These are phyloP conservation scores for Picea abies DNA, from an alignment of 83 land plant species.

Conservation along the genomic window DNA sequence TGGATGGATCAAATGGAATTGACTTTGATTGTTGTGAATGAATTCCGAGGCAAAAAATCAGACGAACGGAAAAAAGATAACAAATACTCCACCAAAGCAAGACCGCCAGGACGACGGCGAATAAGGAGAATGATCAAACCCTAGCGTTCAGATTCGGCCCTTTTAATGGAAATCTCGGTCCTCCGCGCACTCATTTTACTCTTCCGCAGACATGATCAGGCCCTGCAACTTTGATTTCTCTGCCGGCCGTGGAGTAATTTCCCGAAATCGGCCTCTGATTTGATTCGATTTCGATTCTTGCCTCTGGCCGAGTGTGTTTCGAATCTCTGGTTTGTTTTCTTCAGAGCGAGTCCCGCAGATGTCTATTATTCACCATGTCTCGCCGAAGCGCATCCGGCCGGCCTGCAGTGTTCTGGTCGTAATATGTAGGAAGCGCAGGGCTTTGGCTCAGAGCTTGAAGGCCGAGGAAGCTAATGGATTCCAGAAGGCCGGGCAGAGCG, in stretches of 20 bases:
- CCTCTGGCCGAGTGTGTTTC: neutral
- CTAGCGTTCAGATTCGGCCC: conserved; percentile 7
- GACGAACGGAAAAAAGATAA: conserved; percentile 7
- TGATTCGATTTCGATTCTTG: neutral
- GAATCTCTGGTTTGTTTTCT: neutral
- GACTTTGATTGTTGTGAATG: conserved; percentile 23
- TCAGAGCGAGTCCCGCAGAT: neutral
- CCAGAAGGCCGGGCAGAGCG: neutral
- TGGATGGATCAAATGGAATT: conserved; percentile 22
- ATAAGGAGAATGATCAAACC: conserved; percentile 6
- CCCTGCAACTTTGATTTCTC: neutral
- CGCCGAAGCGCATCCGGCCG: conserved; percentile 10
- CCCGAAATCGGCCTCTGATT: neutral
- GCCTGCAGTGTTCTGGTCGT: conserved; percentile 11
- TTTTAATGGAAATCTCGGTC: neutral
- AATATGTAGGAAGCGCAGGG: conserved; percentile 7
- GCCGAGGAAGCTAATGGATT: conserved; percentile 5
- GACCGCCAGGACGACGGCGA: neutral
- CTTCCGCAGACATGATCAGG: neutral
- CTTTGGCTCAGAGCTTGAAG: neutral
- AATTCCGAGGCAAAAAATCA: conserved; percentile 25
- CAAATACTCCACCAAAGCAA: neutral
- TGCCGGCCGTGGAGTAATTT: conserved; percentile 1
- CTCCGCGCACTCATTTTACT: neutral
- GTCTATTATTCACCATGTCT: conserved; percentile 4